These are phyloP conservation scores for Proliferodiscus dingleyae DNA, from an alignment of 2,329 filamentous ascomycete species.

Conservation along the genomic window DNA sequence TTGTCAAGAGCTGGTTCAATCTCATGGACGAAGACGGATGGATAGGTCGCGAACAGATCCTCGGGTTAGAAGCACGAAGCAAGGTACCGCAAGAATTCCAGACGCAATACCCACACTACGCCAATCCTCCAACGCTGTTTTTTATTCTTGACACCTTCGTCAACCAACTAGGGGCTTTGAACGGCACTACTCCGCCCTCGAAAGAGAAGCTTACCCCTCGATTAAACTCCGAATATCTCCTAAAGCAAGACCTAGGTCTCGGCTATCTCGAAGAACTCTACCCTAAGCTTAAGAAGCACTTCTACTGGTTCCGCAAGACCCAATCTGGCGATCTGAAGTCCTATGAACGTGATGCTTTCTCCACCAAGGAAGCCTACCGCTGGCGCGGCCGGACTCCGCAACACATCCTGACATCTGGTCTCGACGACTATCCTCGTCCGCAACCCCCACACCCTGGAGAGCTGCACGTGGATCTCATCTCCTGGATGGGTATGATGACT, in stretches of 20 bases:
- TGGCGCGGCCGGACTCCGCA: constrained; percentile 86
- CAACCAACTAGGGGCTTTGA: constrained; percentile 61
- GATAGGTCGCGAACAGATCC: constrained; percentile 94
- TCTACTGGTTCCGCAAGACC: constrained; percentile 91
- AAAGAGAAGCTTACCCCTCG: constrained; percentile 43
- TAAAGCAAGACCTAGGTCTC: constrained; percentile 62
- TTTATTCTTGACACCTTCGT: constrained; percentile 81
- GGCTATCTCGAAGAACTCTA: constrained; percentile 74
- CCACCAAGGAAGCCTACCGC: constrained; percentile 85
- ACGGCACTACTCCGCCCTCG: constrained; percentile 41
- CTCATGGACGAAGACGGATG: constrained; percentile 96
- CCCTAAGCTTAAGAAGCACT: constrained; percentile 82
- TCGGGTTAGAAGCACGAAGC: constrained; percentile 85
- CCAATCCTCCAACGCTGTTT: constrained; percentile 93
- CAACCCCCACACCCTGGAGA: constrained; percentile 94
- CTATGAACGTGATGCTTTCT: constrained; percentile 86
- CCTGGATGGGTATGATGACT: constrained; percentile 97
- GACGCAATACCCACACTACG: constrained; percentile 93
- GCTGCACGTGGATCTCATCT: constrained; percentile 89
- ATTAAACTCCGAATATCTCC: constrained; percentile 59
- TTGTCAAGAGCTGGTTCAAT: constrained; percentile 92
- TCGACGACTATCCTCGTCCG: constrained; percentile 93
- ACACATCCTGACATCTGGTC: constrained; percentile 86
- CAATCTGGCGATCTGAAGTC: constrained; percentile 85
- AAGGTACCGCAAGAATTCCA: constrained; percentile 94